Percentiles rank a stretch among this genome's conserved stretches.
Conservation (phyloP, 225 moss, liverwort and hornwort genomes). For the Ulota crispa region DNA sequence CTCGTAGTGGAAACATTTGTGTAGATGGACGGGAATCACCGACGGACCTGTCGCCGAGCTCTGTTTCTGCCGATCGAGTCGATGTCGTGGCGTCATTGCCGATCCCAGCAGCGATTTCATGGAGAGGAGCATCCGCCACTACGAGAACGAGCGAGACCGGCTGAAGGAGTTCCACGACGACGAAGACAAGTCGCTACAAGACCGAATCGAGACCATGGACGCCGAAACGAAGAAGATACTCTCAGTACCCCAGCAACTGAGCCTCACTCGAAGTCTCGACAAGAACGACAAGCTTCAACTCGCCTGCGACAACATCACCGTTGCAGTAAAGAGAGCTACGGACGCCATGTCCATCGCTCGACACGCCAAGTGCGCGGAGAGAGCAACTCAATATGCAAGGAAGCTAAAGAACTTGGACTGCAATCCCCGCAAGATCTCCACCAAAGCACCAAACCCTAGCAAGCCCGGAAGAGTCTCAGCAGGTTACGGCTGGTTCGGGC, state of each 20-base stretch:
- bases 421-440: background rate
- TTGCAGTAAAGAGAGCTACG: conserved; percentile 24
- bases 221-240: background rate
- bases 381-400: background rate
- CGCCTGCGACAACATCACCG: conserved; percentile 27
- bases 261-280: conserved; percentile 24
- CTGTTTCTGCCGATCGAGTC: conserved; percentile 41
- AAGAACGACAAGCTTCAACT: conserved; percentile 47
- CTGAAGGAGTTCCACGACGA: conserved; percentile 25
- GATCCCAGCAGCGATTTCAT: conserved; percentile 35
- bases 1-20: background rate
- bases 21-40: conserved; percentile 42
- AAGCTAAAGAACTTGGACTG: conserved; percentile 12
- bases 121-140: conserved; percentile 26
- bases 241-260: conserved; percentile 20
- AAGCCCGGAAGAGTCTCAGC: conserved; percentile 9
- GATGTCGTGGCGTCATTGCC: conserved; percentile 46
- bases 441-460: background rate
- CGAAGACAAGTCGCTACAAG: conserved; percentile 19
- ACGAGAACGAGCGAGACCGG: conserved; percentile 12
- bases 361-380: conserved; percentile 3
- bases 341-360: conserved; percentile 25
- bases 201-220: conserved; percentile 16
- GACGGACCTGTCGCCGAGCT: conserved; percentile 38
- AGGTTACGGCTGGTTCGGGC: conserved; percentile 11